phyloP scores from a whole-genome alignment of 805 yeast species.

The Metschnikowia koreensis region DNA sequence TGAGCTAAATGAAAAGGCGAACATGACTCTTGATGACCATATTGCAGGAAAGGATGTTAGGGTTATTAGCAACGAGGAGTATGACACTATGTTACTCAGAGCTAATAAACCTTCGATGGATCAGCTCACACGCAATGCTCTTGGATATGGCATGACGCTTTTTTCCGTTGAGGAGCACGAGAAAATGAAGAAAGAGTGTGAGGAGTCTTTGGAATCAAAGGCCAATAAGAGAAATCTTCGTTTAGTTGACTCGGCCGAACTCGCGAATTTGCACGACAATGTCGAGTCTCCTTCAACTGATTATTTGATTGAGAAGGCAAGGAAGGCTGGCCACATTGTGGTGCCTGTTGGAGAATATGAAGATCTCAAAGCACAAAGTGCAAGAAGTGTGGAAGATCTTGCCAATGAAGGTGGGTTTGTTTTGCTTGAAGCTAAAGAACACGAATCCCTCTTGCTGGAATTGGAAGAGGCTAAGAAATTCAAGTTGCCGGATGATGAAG shows the following conservation, averaged over 20 bases:
- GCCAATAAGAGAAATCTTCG: slow-evolving; percentile 8
- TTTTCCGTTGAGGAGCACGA: slow-evolving; percentile 26
- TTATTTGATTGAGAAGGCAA: slow-evolving; percentile 3
- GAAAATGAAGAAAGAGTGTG: slow-evolving; percentile 10
- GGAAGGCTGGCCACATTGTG: slow-evolving; percentile 1
- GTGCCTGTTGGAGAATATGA: slow-evolving; percentile 6
- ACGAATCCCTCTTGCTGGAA: slow-evolving; percentile 1
- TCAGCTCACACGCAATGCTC: slow-evolving; percentile 25
- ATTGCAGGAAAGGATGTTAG: slow-evolving; percentile 11
- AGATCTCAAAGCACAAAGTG: slow-evolving; percentile 1
- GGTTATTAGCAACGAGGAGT: slow-evolving; percentile 19
- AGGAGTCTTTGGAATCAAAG: slow-evolving; percentile 9
- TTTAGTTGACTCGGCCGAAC: slow-evolving; percentile 5
- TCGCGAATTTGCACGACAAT: slow-evolving; percentile 1
- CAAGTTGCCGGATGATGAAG: slow-evolving; percentile 2
- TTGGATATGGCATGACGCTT: slow-evolving; percentile 27
- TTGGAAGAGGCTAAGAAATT: slow-evolving; percentile 3
- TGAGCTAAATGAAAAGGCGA: slow-evolving; percentile 12
- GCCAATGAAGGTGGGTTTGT: slow-evolving; percentile 8
- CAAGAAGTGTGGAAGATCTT: neutral
- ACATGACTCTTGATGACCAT: slow-evolving; percentile 15
- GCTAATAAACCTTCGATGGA: slow-evolving; percentile 28
- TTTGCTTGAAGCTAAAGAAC: slow-evolving; percentile 2
- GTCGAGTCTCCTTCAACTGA: slow-evolving; percentile 3
- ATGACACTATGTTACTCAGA: slow-evolving; percentile 19